A percentile compares a stretch with the other conserved stretches of the same genome.
These are phyloP conservation scores for Monilinia aucupariae DNA, from an alignment of 2,329 filamentous ascomycete species.

Conservation along the genomic window DNA sequence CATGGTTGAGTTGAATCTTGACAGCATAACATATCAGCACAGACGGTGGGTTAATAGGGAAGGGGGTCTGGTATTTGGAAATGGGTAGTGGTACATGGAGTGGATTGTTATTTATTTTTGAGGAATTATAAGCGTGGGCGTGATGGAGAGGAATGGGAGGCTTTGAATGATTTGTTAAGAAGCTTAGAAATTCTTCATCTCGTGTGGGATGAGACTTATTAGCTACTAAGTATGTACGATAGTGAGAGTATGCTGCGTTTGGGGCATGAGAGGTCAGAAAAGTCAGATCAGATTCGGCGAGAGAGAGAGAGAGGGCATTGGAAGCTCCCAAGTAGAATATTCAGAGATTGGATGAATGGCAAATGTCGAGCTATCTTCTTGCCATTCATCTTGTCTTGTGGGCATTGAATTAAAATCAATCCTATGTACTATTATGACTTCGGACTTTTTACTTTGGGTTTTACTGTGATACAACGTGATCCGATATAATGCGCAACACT, in stretches of 20 bases:
- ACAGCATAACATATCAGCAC: constrained; percentile 15
- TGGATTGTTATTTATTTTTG: constrained; percentile 8
- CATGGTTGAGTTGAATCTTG: constrained; percentile 17
- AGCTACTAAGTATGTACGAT: constrained; percentile 9
- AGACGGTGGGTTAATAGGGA: constrained; percentile 12
- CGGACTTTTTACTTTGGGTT: neutral
- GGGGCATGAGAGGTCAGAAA: neutral
- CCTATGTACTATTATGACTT: constrained; percentile 6
- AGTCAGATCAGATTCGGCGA: neutral
- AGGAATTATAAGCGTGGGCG: constrained; percentile 13
- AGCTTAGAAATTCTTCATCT: neutral
- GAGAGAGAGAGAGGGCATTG: neutral
- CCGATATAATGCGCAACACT: constrained; percentile 4
- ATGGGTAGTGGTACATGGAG: constrained; percentile 12
- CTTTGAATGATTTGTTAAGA: neutral
- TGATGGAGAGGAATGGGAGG: constrained; percentile 5
- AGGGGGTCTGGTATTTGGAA: constrained; percentile 15
- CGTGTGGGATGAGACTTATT: neutral
- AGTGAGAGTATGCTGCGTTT: constrained; percentile 3
- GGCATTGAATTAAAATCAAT: neutral
- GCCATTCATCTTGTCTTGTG: constrained; percentile 1
- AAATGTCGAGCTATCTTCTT: neutral
- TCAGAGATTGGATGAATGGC: neutral
- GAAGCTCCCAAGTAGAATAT: neutral
- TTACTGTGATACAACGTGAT: neutral